Conservation (phyloP, 2,329 filamentous ascomycete genomes). For the Sarocladiaceae sp. region DNA sequence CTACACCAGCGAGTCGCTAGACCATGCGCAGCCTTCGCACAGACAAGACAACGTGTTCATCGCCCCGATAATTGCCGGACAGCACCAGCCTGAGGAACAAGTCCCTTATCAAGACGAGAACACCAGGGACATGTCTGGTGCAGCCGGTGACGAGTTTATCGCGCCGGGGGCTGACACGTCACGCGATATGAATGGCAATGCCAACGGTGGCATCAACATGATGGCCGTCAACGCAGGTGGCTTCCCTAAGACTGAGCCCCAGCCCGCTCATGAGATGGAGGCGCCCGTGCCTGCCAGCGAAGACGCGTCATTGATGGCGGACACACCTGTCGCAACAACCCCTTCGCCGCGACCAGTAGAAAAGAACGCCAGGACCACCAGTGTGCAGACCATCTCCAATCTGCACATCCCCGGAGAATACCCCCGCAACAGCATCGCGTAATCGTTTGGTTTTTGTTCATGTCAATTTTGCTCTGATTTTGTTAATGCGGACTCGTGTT, state of each 20-base stretch:
- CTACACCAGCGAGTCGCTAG: slow-evolving; percentile 42
- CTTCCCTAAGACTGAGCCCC: slow-evolving; percentile 17
- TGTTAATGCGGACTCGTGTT: slow-evolving; percentile 8
- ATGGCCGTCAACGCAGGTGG: slow-evolving; percentile 17
- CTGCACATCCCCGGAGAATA: slow-evolving; percentile 66
- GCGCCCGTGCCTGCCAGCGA: slow-evolving; percentile 4
- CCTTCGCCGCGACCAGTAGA: slow-evolving; percentile 19
- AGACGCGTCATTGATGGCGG: slow-evolving; percentile 12
- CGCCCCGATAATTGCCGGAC: slow-evolving; percentile 8
- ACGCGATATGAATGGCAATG: background rate
- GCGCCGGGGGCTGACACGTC: background rate
- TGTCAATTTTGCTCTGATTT: slow-evolving; percentile 8
- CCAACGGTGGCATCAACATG: slow-evolving; percentile 15
- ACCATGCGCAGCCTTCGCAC: slow-evolving; percentile 11
- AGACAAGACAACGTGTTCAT: slow-evolving; percentile 7
- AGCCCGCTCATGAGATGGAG: slow-evolving; percentile 8
- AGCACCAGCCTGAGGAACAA: slow-evolving; percentile 12
- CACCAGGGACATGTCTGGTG: background rate
- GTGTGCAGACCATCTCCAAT: slow-evolving; percentile 53
- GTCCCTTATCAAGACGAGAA: slow-evolving; percentile 11
- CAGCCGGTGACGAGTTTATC: background rate
- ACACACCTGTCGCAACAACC: slow-evolving; percentile 16
- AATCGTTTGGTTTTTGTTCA: slow-evolving; percentile 20
- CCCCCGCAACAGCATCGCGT: slow-evolving; percentile 42
- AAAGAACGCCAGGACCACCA: slow-evolving; percentile 28